Conservation (phyloP, 2,329 filamentous ascomycete species). For the Peltaster fructicola region DNA sequence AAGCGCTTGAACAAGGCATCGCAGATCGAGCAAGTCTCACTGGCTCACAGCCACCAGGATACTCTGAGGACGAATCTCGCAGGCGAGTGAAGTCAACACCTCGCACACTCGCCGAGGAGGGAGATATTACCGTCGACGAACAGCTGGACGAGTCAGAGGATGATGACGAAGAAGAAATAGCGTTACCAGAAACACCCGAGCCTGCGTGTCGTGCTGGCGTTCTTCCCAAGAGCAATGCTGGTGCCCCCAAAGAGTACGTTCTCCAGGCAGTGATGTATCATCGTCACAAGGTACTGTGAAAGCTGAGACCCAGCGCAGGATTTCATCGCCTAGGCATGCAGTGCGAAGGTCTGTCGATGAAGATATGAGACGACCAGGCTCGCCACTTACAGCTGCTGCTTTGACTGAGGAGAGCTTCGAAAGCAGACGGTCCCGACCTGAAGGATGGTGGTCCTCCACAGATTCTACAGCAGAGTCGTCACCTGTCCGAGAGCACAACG, state of each 20-base stretch:
- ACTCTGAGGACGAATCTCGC: slow-evolving; percentile 13
- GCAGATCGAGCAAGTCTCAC: slow-evolving; percentile 7
- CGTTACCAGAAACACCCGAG: neutral
- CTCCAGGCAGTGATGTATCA: slow-evolving; percentile 3
- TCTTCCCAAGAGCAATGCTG: neutral
- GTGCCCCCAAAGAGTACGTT: neutral
- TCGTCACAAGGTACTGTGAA: slow-evolving; percentile 3
- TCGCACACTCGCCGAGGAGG: slow-evolving; percentile 7
- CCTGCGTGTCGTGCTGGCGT: neutral
- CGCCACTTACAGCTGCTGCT: slow-evolving; percentile 1
- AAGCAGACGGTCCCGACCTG: slow-evolving; percentile 3
- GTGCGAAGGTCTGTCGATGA: too few species aligned
- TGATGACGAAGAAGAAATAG: slow-evolving; percentile 10
- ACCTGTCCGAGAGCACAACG: too few species aligned
- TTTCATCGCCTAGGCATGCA: slow-evolving; percentile 4
- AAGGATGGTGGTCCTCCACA: slow-evolving; percentile 6
- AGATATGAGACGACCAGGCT: too few species aligned
- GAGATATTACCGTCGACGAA: slow-evolving; percentile 9
- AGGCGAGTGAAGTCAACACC: slow-evolving; percentile 5
- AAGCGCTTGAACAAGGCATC: slow-evolving; percentile 6
- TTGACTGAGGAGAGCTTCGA: slow-evolving; percentile 1
- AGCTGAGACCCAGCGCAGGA: slow-evolving; percentile 4
- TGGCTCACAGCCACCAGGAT: slow-evolving; percentile 12
- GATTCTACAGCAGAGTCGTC: slow-evolving; percentile 1
- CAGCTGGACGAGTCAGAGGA: slow-evolving; percentile 14